Evolutionary conservation across 1,284 basidiomycete genomes (phyloP).

Genomic region (Volvariella volvacea): DNA sequence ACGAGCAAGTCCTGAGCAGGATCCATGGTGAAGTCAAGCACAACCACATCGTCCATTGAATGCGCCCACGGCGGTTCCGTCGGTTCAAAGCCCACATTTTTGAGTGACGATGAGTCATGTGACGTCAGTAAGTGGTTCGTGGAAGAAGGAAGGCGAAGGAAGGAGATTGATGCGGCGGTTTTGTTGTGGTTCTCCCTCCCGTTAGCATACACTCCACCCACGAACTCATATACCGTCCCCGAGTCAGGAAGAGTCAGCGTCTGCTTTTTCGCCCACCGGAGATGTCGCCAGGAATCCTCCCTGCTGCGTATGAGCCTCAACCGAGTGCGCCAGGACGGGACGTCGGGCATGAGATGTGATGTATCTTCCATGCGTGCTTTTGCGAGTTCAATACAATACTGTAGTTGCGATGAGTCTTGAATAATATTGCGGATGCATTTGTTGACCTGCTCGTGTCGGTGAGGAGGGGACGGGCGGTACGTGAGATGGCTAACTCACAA

Average conservation of each 20-base stretch:
- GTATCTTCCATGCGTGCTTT: slow-evolving; percentile 30
- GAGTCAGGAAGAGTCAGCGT: slow-evolving; percentile 32
- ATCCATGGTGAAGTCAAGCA: slow-evolving; percentile 50
- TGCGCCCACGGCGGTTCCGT: slow-evolving; percentile 32
- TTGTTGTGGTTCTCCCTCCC: slow-evolving; percentile 33
- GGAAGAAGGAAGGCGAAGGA: slow-evolving; percentile 33
- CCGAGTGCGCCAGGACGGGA: slow-evolving; percentile 27
- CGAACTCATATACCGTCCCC: slow-evolving; percentile 44
- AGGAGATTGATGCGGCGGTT: slow-evolving; percentile 35
- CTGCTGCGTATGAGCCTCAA: slow-evolving; percentile 32
- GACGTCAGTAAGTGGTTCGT: slow-evolving; percentile 13
- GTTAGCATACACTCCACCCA: slow-evolving; percentile 41
- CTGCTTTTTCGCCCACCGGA: slow-evolving; percentile 30
- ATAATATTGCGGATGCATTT: slow-evolving; percentile 31
- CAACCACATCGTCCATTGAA: slow-evolving; percentile 26
- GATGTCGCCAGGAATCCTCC: slow-evolving; percentile 36
- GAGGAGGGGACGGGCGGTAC: not conserved
- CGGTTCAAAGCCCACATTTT: slow-evolving; percentile 6
- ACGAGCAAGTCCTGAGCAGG: slow-evolving; percentile 44
- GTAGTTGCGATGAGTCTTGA: slow-evolving; percentile 32
- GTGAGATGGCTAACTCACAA: slow-evolving; percentile 16
- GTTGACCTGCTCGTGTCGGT: slow-evolving; percentile 24
- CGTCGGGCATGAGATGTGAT: slow-evolving; percentile 20
- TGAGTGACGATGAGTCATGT: slow-evolving; percentile 7
- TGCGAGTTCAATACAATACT: slow-evolving; percentile 39